Evolutionary conservation across 2,329 filamentous ascomycete species (phyloP), one percentile per base, ranked within the genome.

Genomic region (Nemania diffusa): DNA sequence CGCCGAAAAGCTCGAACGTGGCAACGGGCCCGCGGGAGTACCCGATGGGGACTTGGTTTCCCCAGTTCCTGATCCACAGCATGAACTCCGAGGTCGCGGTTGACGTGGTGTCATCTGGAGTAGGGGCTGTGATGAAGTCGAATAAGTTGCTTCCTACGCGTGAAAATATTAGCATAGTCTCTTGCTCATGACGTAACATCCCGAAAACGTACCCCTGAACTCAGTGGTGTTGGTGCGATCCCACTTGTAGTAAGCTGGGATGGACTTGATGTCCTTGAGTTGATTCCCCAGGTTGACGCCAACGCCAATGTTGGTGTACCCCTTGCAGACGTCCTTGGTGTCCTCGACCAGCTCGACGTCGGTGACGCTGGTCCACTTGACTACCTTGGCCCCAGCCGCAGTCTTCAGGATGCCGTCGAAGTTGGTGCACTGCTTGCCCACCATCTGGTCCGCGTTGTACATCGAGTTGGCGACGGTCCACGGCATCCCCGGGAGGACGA

Each of bases 11-110:
- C 13, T 69, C 37, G 32, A 73, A 32, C 2, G 68, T 72, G 1
- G 70, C 70, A 22, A 73, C 71, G 29, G 70, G 70, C 5, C 71
- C 71, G 1, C 51, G 46, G 7, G 64, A 57, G 50, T 68, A 73
- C 1, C 71, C 72, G 61, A 74, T 71, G 11, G 72, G 72, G 4
- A 72, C 64, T 52, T 74, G 72, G 22, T 67, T 61, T 22, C 71
- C 72, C 72, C 69, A 71, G 64, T 66, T 71, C n/a, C 65, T 17
- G 44, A 74, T 50, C 68, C 68, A 74, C 0, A 74, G 70, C 72
- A 74, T 74, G 64, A 74, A 72, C 62, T 74, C 72, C 9, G 67
- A 68, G 4, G 68, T 64, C 2, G 67, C 63, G 0, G 67, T 69
- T 2, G 69, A 71, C 3, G 53, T 44, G 4, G 26, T 17, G 62